Evolutionary conservation across 306 rosid species (phyloP).

Genomic region (Vigna mungo): DNA sequence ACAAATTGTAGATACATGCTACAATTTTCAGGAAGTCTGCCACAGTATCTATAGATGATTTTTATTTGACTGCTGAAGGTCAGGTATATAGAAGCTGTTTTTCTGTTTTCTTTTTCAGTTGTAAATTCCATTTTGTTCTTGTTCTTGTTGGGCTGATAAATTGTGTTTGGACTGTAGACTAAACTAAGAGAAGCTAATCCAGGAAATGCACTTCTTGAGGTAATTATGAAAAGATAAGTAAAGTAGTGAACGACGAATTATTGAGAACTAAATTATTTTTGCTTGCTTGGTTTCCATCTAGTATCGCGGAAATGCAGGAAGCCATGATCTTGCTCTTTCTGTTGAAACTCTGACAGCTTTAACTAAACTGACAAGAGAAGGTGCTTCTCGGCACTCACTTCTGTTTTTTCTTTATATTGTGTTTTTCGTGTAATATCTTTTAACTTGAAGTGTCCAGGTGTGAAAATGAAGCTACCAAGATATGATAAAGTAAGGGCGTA

Average conservation of each 20-base stretch:
- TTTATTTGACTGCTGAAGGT: slow-evolving; percentile 84
- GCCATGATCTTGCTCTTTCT: slow-evolving; percentile 87
- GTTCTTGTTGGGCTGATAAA: slow-evolving; percentile 40
- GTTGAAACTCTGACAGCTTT: slow-evolving; percentile 72
- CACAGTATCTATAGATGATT: slow-evolving; percentile 88
- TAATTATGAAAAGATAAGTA: slow-evolving; percentile 42
- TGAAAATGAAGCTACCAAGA: slow-evolving; percentile 86
- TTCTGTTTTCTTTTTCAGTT: neutral
- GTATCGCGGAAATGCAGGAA: slow-evolving; percentile 94
- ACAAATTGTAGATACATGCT: slow-evolving; percentile 42
- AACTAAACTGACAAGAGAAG: slow-evolving; percentile 74
- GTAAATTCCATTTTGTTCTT: slow-evolving; percentile 9
- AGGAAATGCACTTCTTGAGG: slow-evolving; percentile 92
- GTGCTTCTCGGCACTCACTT: slow-evolving; percentile 50
- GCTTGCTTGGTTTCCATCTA: slow-evolving; percentile 41
- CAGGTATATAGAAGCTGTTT: slow-evolving; percentile 63
- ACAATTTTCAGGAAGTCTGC: slow-evolving; percentile 81
- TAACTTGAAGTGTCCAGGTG: slow-evolving; percentile 62
- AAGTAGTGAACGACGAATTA: slow-evolving; percentile 1
- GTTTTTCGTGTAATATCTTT: slow-evolving; percentile 41
- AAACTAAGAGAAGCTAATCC: slow-evolving; percentile 80
- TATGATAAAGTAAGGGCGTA: slow-evolving; percentile 79
- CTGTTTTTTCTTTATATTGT: slow-evolving; percentile 20
- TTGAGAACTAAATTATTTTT: slow-evolving; percentile 31
- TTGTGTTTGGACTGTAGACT: slow-evolving; percentile 58